Percentiles rank a stretch among this genome's conserved stretches.
These are phyloP conservation scores for Paraconiothyrium brasiliense DNA, from an alignment of 2,329 filamentous ascomycete species.

Conservation along the genomic window DNA sequence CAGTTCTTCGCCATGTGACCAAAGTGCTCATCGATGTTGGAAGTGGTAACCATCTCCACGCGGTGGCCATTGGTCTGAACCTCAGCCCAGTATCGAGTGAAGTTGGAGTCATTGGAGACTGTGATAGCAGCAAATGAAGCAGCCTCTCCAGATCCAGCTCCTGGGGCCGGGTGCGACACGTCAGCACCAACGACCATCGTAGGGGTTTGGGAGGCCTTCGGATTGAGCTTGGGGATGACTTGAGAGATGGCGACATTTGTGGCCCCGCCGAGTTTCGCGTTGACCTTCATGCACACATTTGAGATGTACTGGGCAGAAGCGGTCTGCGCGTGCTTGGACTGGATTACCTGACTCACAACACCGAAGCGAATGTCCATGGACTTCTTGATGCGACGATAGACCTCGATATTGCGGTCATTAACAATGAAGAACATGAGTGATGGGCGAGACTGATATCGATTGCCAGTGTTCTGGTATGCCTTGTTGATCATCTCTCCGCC, in stretches of 20 bases:
- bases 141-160: constrained; percentile 53
- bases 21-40: constrained; percentile 74
- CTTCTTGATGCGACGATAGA: constrained; percentile 90
- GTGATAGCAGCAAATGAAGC: constrained; percentile 87
- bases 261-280: constrained; percentile 89
- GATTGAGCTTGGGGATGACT: constrained; percentile 41
- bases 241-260: constrained; percentile 65
- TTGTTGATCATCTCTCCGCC: constrained; percentile 63
- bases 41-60: constrained; percentile 77
- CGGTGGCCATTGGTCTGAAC: constrained; percentile 85
- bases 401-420: constrained; percentile 72
- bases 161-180: constrained; percentile 83
- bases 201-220: constrained; percentile 24
- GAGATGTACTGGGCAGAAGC: constrained; percentile 85
- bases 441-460: constrained; percentile 65
- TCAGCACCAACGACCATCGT: constrained; percentile 92
- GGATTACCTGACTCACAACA: constrained; percentile 85
- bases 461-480: constrained; percentile 65
- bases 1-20: constrained; percentile 71
- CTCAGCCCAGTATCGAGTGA: constrained; percentile 77
- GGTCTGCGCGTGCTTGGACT: constrained; percentile 73
- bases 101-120: constrained; percentile 77
- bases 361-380: constrained; percentile 85
- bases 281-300: constrained; percentile 96
- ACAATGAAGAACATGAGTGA: constrained; percentile 85